These are phyloP conservation scores for Pleomassaria siparia DNA, from an alignment of 2,329 filamentous ascomycete species.

Conservation along the genomic window DNA sequence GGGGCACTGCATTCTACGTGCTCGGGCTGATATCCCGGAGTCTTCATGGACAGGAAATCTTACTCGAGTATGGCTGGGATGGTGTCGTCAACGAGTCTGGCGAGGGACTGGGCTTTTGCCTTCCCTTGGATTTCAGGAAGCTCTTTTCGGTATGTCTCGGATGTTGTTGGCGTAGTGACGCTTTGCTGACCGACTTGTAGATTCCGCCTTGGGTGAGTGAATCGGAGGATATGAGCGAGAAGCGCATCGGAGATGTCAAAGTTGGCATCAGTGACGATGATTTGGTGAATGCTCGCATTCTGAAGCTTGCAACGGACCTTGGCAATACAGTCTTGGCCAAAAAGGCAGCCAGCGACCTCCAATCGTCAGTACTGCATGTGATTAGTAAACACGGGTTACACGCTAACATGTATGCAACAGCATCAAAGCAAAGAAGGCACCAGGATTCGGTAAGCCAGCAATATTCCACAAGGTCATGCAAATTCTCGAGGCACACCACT, in stretches of 20 bases:
- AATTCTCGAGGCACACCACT: constrained; percentile 86
- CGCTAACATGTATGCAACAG: constrained; percentile 46
- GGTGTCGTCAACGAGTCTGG: constrained; percentile 83
- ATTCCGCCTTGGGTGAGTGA: constrained; percentile 42
- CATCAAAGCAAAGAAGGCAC: constrained; percentile 72
- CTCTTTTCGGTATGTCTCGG: constrained; percentile 67
- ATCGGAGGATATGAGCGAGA: constrained; percentile 33
- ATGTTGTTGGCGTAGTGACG: neutral
- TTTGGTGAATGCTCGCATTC: constrained; percentile 68
- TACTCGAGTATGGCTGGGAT: constrained; percentile 90
- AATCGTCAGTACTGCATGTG: constrained; percentile 47
- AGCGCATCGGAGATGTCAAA: constrained; percentile 46
- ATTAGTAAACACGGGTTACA: neutral
- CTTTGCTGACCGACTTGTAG: constrained; percentile 27
- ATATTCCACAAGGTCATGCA: constrained; percentile 86
- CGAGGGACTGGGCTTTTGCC: constrained; percentile 80
- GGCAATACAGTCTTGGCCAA: constrained; percentile 93
- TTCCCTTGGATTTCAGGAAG: constrained; percentile 76
- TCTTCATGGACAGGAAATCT: constrained; percentile 85
- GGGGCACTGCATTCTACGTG: constrained; percentile 96
- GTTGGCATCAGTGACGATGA: constrained; percentile 64
- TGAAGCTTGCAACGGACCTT: constrained; percentile 83
- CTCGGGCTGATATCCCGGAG: constrained; percentile 90
- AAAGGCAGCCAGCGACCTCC: constrained; percentile 78
- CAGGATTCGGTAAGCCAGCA: constrained; percentile 71